Evolutionary conservation across 441 rosid species (phyloP).

Genomic region (Bocquillonia castaneifolia): DNA sequence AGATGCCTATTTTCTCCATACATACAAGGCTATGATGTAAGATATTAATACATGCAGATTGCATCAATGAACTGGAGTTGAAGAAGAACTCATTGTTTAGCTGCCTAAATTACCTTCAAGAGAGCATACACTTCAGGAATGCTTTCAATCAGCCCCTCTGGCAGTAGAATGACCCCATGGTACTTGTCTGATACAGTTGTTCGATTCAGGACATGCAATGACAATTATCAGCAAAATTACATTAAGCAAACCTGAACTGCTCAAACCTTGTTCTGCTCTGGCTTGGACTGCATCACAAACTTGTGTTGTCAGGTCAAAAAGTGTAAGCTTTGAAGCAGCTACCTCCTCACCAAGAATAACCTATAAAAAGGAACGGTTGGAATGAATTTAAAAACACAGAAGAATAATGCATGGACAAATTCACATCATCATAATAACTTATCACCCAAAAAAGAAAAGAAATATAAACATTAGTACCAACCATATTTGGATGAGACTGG

Average conservation of each 20-base stretch:
- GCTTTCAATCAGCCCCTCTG: conserved; percentile 97
- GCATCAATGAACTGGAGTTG: background rate
- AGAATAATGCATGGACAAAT: background rate
- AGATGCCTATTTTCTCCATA: background rate
- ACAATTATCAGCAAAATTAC: conserved; percentile 17
- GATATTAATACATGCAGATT: background rate
- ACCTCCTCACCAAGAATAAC: conserved; percentile 95
- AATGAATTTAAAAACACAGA: conserved; percentile 3
- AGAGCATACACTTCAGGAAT: conserved; percentile 96
- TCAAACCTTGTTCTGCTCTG: conserved; percentile 76
- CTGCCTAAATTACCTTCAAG: conserved; percentile 55
- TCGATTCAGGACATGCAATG: conserved; percentile 21
- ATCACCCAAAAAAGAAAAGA: background rate
- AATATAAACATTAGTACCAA: conserved; percentile 25
- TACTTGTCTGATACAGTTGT: conserved; percentile 57
- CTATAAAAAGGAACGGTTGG: conserved; percentile 34
- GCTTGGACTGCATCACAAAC: conserved; percentile 97
- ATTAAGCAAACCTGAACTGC: conserved; percentile 17
- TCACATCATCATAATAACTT: background rate
- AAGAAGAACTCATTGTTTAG: too few relatives aligned
- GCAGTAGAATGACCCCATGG: conserved; percentile 93
- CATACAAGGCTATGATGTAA: too few relatives aligned
- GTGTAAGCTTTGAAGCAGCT: conserved; percentile 94
- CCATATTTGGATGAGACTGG: conserved; percentile 99
- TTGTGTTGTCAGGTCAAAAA: conserved; percentile 81